Evolutionary conservation across 108 stramenopile species (phyloP).

Genomic region (Nitzschia sp.): DNA sequence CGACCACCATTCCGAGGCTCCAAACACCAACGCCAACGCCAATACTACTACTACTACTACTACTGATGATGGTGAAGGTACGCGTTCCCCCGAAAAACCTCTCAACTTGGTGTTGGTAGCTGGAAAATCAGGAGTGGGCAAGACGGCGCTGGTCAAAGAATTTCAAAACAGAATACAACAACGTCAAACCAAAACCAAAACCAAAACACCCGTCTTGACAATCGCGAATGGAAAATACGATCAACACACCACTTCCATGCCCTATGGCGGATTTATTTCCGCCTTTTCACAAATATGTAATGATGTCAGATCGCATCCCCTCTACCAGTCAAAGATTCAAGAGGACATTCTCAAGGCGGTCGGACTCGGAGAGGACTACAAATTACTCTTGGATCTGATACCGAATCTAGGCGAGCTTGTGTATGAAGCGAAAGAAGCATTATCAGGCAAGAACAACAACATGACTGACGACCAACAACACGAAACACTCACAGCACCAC

Average conservation of each 20-base stretch:
- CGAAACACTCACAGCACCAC: background rate
- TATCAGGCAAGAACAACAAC: background rate
- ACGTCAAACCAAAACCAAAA: too few species aligned
- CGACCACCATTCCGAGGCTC: too few species aligned
- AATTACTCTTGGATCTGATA: constrained; percentile 9
- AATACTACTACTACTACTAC: too few species aligned
- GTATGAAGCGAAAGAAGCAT: background rate
- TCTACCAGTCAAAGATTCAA: background rate
- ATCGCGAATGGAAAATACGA: background rate
- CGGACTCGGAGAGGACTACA: constrained; percentile 7
- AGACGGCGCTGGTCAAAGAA: constrained; percentile 25
- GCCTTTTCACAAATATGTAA: constrained; percentile 20
- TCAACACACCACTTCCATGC: constrained; percentile 6
- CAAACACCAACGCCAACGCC: too few species aligned
- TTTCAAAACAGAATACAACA: too few species aligned
- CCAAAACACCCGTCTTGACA: too few species aligned
- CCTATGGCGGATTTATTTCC: constrained; percentile 24
- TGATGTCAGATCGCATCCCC: background rate
- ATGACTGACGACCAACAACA: too few species aligned
- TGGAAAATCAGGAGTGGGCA: constrained; percentile 21
- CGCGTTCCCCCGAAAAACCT: too few species aligned
- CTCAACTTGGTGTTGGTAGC: constrained; percentile 10
- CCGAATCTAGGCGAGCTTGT: constrained; percentile 8
- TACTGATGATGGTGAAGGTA: too few species aligned
- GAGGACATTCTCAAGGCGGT: constrained; percentile 9